Base-by-base conservation (phyloP, 1,284 basidiomycete species). In the Cryptococcus sp. region DNA sequence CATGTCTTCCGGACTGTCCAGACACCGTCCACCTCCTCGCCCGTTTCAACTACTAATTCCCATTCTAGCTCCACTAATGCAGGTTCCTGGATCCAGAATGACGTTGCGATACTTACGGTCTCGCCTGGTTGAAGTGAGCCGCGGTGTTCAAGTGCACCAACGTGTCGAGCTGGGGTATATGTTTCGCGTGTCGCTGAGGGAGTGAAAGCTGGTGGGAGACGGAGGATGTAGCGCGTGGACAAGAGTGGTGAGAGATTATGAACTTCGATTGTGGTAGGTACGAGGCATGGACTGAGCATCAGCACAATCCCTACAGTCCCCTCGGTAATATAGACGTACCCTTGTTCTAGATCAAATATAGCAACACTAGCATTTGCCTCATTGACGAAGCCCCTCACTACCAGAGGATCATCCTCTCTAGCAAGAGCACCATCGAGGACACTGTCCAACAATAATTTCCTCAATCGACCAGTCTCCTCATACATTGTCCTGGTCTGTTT, bases 391-490 rank as follows among this genome's bases (percentile, higher is more conserved):
- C 64, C 55, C 21, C 60, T 56, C 9, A 68, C 61, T 11, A 81
- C 59, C 0, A 87, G 52, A 3, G 91, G 90, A 65, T 91, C 82
- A 79, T 85, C 75, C 50, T 90, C 87, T 28, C 68, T 64, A 56
- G 90, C 91, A 83, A 88, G 87, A 64, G 86, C 83, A 56, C 85
- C 86, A 3, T 77, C 73, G 44, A 81, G 76, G 24, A 94, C 80
- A 4, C 83, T 81, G 28, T 82, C 78, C 44, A 91, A 67, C 25
- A 93, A 76, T 43, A 83, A 81, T 56, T 74, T 73, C 62, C 83
- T 83, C 70, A 91, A 83, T 46, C 85, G 78, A 52, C 82, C 82
- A 4, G 89, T 92, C 77, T 94, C 90, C 18, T 88, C 88, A 68
- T 91, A 96, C 82, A 94, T 88, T 54, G 83, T 90, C 54, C 85